Conservation (phyloP, 441 rosid species). For the Pelargonium fulgidum region DNA sequence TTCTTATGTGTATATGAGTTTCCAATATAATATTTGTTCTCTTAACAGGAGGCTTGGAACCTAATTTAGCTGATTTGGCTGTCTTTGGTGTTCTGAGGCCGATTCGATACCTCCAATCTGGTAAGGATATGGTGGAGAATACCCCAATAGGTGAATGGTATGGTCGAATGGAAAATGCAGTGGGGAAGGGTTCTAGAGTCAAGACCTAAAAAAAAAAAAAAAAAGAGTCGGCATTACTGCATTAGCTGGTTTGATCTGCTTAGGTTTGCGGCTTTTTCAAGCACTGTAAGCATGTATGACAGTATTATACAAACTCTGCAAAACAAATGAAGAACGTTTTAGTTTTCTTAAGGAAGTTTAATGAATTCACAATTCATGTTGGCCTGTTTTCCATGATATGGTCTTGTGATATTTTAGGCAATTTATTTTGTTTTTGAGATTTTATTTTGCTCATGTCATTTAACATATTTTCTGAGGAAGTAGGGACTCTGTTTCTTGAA, state of each 20-base stretch:
- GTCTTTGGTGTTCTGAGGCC: constrained; percentile 91
- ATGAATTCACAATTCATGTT: no score
- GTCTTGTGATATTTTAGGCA: no score
- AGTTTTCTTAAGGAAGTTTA: no score
- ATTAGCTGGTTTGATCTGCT: not conserved
- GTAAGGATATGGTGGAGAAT: constrained; percentile 85
- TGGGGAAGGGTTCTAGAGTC: constrained; percentile 58
- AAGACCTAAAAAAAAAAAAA: constrained; percentile 22
- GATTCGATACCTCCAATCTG: constrained; percentile 62
- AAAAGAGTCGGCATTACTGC: not conserved
- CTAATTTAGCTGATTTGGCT: constrained; percentile 86
- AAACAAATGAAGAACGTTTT: no score
- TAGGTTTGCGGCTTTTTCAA: not conserved
- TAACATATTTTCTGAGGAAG: no score
- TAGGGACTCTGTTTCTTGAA: no score
- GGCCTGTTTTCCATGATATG: no score
- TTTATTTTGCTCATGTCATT: no score
- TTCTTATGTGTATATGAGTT: not conserved
- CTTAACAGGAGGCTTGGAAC: constrained; percentile 65
- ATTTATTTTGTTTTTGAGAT: no score
- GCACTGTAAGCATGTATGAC: not conserved
- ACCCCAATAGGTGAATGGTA: constrained; percentile 85
- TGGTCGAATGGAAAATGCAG: constrained; percentile 57
- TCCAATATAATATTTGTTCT: not conserved
- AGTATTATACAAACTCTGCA: no score